phyloP scores from a whole-genome alignment of 768 basidiomycete genomes.

The Xanthoconium purpureum region DNA sequence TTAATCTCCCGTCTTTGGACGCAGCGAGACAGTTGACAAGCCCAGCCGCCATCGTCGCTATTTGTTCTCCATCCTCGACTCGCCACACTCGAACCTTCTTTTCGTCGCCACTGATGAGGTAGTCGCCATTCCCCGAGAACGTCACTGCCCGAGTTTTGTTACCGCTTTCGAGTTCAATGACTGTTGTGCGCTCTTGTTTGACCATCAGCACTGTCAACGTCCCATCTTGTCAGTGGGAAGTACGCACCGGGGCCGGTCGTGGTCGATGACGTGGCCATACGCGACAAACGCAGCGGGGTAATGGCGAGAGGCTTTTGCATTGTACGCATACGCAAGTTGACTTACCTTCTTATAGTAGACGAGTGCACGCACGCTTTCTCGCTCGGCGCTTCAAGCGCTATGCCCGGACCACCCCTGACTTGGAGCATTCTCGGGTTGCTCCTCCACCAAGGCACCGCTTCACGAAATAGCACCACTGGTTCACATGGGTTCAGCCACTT shows the following conservation, averaged over 20 bases:
- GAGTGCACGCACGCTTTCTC: not conserved
- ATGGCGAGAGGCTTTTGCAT: not conserved
- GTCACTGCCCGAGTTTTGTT: not conserved
- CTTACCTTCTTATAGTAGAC: not conserved
- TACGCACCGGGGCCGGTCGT: not conserved
- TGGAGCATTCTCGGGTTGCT: not conserved
- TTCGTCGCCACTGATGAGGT: not conserved
- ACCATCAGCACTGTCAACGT: not conserved
- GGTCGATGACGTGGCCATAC: not conserved
- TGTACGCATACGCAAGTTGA: not conserved
- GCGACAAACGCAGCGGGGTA: not conserved
- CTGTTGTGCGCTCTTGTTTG: not conserved
- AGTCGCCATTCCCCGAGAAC: not conserved
- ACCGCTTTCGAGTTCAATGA: not conserved
- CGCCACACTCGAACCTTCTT: not conserved
- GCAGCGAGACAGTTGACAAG: not conserved
- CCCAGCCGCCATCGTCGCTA: not conserved
- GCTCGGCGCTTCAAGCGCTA: no score
- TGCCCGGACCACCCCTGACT: no score
- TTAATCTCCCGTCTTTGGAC: not conserved
- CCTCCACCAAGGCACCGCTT: not conserved
- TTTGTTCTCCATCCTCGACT: not conserved
- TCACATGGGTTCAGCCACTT: no score
- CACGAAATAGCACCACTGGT: not conserved
- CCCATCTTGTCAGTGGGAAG: not conserved